Conservation (phyloP, 305 asterid species). For the Fraxinus greggii region DNA sequence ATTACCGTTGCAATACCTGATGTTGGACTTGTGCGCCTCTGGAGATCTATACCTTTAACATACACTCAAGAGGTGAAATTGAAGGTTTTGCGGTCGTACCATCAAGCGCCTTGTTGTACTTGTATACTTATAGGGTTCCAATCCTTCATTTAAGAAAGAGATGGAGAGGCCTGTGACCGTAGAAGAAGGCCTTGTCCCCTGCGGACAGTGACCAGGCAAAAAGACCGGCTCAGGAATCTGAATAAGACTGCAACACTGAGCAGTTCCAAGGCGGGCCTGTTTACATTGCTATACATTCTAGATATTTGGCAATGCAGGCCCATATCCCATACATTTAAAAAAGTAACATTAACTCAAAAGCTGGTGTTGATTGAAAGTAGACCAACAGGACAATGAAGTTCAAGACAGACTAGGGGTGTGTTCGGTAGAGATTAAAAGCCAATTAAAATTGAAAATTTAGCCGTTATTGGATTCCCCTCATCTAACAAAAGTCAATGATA, state of each 20-base stretch:
- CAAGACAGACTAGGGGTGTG: neutral
- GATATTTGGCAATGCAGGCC: neutral
- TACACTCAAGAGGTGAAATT: neutral
- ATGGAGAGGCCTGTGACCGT: neutral
- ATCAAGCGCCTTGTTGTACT: neutral
- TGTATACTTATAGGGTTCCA: neutral
- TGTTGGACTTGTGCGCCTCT: neutral
- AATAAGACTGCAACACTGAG: neutral
- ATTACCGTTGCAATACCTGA: neutral
- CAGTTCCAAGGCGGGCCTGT: neutral
- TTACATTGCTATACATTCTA: neutral
- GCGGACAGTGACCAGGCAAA: neutral
- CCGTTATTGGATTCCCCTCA: too few relatives aligned
- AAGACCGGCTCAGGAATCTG: neutral
- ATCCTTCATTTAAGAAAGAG: neutral
- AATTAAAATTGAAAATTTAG: too few relatives aligned
- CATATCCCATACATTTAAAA: neutral
- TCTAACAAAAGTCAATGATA: too few relatives aligned
- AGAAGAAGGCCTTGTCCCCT: neutral
- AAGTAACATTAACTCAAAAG: neutral
- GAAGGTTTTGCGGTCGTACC: neutral
- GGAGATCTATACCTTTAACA: neutral
- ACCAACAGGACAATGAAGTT: neutral
- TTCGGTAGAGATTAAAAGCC: too few relatives aligned
- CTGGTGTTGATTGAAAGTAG: neutral